Percentiles rank a stretch among this genome's conserved stretches.
Conservation (phyloP, 2,329 filamentous ascomycete species). For the Penicillium brasilianum region DNA sequence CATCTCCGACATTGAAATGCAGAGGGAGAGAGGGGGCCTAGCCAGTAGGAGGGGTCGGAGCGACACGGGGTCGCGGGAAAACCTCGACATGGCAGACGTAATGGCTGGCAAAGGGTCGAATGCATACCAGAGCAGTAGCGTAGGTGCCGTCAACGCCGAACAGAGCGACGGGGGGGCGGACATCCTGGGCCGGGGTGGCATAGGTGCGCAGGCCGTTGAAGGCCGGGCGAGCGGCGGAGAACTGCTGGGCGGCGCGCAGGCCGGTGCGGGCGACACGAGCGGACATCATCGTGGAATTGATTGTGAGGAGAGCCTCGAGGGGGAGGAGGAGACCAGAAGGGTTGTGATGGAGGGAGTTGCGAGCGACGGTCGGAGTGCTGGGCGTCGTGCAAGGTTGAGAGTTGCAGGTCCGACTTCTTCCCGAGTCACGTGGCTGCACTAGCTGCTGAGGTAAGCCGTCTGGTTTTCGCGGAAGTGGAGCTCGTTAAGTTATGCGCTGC, state of each 20-base stretch:
- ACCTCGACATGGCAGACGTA: conserved; percentile 12
- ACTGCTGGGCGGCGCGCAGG: conserved; percentile 58
- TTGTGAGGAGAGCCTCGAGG: conserved; percentile 32
- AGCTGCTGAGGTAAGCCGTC: conserved; percentile 19
- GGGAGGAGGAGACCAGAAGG: conserved; percentile 25
- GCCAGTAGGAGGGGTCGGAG: conserved; percentile 27
- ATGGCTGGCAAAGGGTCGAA: conserved; percentile 11
- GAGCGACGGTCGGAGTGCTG: conserved; percentile 33
- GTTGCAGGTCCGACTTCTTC: conserved; percentile 35
- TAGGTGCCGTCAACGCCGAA: conserved; percentile 98
- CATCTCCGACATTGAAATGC: conserved; percentile 18
- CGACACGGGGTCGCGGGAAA: conserved; percentile 22
- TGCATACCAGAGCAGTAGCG: conserved; percentile 92
- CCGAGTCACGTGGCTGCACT: conserved; percentile 28
- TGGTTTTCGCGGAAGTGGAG: conserved; percentile 9
- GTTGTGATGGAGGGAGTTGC: conserved; percentile 34
- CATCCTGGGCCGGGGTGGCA: conserved; percentile 69
- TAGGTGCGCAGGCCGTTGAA: conserved; percentile 69
- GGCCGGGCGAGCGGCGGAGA: conserved; percentile 48
- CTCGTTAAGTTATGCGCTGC: neutral
- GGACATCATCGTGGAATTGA: conserved; percentile 57
- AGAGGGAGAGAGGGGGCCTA: conserved; percentile 19
- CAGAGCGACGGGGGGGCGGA: conserved; percentile 85
- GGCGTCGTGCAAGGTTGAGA: conserved; percentile 32
- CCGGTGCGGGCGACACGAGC: conserved; percentile 61